These are phyloP conservation scores for Candida schatavii DNA, from an alignment of 805 yeast species.

Conservation along the genomic window DNA sequence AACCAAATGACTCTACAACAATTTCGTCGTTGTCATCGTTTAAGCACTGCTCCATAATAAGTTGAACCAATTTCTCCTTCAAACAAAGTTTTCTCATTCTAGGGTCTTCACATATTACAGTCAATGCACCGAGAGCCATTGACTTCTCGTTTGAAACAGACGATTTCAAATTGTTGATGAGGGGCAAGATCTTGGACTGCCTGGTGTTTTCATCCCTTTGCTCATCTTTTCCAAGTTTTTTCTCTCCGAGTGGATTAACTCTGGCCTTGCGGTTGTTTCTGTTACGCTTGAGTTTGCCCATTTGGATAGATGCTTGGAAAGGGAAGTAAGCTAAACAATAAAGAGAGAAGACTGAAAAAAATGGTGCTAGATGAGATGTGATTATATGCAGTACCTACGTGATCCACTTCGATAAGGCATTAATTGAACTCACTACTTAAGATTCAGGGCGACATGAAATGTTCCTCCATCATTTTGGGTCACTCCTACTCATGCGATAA, in stretches of 20 bases:
- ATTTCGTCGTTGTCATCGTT: constrained; percentile 70
- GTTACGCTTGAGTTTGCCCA: constrained; percentile 77
- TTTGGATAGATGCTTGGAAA: constrained; percentile 24
- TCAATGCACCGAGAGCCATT: constrained; percentile 72
- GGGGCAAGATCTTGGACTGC: constrained; percentile 61
- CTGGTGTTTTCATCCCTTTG: constrained; percentile 46
- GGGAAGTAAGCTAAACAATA: neutral
- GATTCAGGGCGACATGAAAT: too few relatives aligned
- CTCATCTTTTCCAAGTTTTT: constrained; percentile 11
- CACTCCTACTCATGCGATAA: too few relatives aligned
- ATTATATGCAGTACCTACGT: neutral
- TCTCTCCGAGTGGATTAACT: constrained; percentile 31
- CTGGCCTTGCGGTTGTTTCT: constrained; percentile 36
- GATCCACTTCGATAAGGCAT: too few relatives aligned
- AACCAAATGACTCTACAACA: constrained; percentile 76
- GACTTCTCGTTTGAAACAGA: constrained; percentile 68
- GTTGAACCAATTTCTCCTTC: constrained; percentile 68
- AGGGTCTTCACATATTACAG: constrained; percentile 68
- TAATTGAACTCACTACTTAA: too few relatives aligned
- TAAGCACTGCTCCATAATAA: constrained; percentile 60
- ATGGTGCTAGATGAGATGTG: neutral
- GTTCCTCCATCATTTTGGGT: too few relatives aligned
- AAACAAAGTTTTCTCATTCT: constrained; percentile 59
- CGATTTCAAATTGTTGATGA: constrained; percentile 62
- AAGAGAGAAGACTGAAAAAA: too few relatives aligned